These are phyloP conservation scores for Coffea eugenioides DNA, from an alignment of 257 asterid species.

Conservation along the genomic window DNA sequence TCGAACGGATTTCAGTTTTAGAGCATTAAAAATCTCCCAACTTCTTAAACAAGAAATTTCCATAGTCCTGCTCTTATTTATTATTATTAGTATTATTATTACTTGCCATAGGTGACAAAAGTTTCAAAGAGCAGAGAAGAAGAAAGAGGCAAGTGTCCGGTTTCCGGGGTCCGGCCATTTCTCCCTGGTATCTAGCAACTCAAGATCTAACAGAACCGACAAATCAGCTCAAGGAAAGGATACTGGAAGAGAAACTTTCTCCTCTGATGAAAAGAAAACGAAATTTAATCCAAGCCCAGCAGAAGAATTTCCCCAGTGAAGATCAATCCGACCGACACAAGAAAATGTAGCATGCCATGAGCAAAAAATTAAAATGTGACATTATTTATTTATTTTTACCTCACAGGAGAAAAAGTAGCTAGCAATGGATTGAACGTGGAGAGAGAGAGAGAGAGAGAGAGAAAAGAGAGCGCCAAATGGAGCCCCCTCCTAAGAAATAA, in stretches of 20 bases:
- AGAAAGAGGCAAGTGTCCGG: background rate
- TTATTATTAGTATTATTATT: too few relatives aligned
- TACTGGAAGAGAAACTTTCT: background rate
- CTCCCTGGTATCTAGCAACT: background rate
- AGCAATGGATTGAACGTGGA: background rate
- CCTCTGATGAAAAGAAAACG: background rate
- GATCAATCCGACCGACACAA: background rate
- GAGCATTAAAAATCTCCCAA: background rate
- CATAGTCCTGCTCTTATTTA: background rate
- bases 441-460: background rate
- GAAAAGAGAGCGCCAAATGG: background rate
- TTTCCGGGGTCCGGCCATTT: background rate
- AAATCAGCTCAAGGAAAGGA: background rate
- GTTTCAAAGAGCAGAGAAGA: background rate
- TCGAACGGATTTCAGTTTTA: background rate
- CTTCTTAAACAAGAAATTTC: conserved; percentile 13
- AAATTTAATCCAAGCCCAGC: conserved; percentile 5
- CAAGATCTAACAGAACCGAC: conserved; percentile 16
- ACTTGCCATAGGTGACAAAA: background rate
- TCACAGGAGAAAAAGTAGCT: background rate
- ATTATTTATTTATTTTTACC: conserved; percentile 4
- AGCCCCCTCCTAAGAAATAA: background rate
- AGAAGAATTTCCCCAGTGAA: background rate
- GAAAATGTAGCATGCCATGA: background rate
- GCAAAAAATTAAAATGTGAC: background rate